Conservation (phyloP, 139 green algal genomes). For the Micractinium sp. region DNA sequence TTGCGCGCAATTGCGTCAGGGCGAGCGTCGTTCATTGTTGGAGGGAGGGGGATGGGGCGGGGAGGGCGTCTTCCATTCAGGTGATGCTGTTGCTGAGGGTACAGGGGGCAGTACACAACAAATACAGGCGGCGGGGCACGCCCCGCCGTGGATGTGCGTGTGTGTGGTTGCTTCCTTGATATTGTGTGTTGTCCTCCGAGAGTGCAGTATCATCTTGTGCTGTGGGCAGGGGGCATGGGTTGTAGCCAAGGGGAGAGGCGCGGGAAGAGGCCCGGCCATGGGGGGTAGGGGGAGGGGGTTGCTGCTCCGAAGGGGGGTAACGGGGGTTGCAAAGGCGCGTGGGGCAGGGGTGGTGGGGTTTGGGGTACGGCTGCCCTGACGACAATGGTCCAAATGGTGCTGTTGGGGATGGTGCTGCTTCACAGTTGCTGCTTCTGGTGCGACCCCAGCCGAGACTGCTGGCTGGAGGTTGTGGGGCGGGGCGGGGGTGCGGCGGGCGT, state of each 20-base stretch:
- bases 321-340: neutral
- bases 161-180: neutral
- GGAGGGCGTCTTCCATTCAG: neutral
- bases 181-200: neutral
- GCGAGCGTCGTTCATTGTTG: neutral
- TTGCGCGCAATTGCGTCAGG: neutral
- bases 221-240: neutral
- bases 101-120: conserved; percentile 7
- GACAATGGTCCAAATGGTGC: conserved; percentile 1
- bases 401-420: conserved; percentile 18
- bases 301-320: neutral
- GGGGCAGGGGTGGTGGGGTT: neutral
- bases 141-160: neutral
- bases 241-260: neutral
- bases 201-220: conserved; percentile 12
- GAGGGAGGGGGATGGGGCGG: neutral
- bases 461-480: conserved; percentile 1
- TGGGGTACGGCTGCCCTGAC: neutral
- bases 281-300: neutral
- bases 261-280: neutral
- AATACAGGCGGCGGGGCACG: neutral
- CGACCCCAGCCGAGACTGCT: conserved; percentile 24
- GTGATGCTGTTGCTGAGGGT: neutral
- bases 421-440: conserved; percentile 34
- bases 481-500: neutral